Evolutionary conservation across 345 rosid species (phyloP).

Genomic region (rapeseed (Brassica napus)): Da-Ae NC_063448.1:48568001-48568500

Average conservation of each 20-base stretch:
- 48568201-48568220: conserved; percentile 50
- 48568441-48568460: conserved; percentile 8
- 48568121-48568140: conserved; percentile 45
- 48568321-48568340: conserved; percentile 69
- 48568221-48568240: conserved; percentile 40
- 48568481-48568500: conserved; percentile 21
- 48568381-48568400: conserved; percentile 53
- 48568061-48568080: conserved; percentile 5
- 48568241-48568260: conserved; percentile 42
- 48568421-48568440: conserved; percentile 29
- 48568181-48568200: conserved; percentile 40
- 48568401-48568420: conserved; percentile 44
- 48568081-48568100: neutral
- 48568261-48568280: conserved; percentile 45
- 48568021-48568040: conserved; percentile 89
- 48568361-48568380: conserved; percentile 69
- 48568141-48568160: conserved; percentile 85
- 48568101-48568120: neutral
- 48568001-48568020: conserved; percentile 88
- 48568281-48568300: conserved; percentile 48
- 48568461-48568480: conserved; percentile 2
- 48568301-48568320: conserved; percentile 56
- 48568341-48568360: conserved; percentile 62
- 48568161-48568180: conserved; percentile 61
- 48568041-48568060: conserved; percentile 87